phyloP scores from a whole-genome alignment of 768 basidiomycete species.

The Hericium rajendrae region DNA sequence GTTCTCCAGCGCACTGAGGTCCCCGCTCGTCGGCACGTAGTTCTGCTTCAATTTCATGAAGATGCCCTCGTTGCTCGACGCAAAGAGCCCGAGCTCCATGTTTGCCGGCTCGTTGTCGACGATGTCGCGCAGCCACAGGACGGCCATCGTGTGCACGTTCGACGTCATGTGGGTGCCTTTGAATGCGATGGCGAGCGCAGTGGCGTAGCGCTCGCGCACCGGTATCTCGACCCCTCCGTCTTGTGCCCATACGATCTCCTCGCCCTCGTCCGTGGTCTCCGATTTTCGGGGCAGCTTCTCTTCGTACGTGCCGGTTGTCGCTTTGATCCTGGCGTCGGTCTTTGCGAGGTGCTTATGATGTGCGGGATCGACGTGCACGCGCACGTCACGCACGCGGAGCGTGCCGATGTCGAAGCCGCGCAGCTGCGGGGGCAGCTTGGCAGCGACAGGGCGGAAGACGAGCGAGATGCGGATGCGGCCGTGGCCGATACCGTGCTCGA shows the following conservation, averaged over 20 bases:
- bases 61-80: constrained; percentile 15
- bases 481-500: constrained; percentile 63
- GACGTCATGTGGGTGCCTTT: constrained; percentile 27
- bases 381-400: constrained; percentile 37
- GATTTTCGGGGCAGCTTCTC: constrained; percentile 32
- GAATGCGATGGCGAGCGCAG: constrained; percentile 35
- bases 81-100: constrained; percentile 34
- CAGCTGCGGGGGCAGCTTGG: constrained; percentile 44
- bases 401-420: constrained; percentile 66
- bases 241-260: constrained; percentile 26
- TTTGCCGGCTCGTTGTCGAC: constrained; percentile 38
- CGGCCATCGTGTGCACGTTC: constrained; percentile 27
- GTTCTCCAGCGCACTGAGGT: constrained; percentile 17
- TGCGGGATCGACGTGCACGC: constrained; percentile 14
- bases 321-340: constrained; percentile 33
- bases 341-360: constrained; percentile 27
- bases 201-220: constrained; percentile 38
- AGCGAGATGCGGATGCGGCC: constrained; percentile 56
- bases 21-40: constrained; percentile 22
- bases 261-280: constrained; percentile 17
- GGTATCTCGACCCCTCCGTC: constrained; percentile 33
- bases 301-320: constrained; percentile 31
- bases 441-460: constrained; percentile 58
- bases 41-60: constrained; percentile 24
- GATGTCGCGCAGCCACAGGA: constrained; percentile 47